Percentiles rank a stretch among this genome's conserved stretches.
Conservation (phyloP, 169 alveolate genomes). For the Cystoisospora suis region DNA sequence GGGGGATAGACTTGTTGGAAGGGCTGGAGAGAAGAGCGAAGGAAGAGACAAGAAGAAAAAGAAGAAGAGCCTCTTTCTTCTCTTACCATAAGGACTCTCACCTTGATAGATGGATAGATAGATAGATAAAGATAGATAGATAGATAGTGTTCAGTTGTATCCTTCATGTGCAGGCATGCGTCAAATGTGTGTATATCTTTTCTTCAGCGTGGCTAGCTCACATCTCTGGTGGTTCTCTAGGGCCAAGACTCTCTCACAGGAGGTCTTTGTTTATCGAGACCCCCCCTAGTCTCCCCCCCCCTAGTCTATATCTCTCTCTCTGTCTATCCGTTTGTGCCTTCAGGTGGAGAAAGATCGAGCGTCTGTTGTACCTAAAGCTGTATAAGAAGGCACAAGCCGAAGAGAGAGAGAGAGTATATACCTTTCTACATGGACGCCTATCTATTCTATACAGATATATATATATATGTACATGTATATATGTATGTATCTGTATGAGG, state of each 20-base stretch:
- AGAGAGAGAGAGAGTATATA: too few species aligned
- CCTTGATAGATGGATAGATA: too few species aligned
- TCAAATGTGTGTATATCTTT: neutral
- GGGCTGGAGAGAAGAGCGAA: neutral
- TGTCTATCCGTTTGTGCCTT: neutral
- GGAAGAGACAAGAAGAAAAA: neutral
- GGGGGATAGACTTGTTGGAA: neutral
- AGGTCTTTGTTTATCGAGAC: neutral
- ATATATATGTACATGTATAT: too few species aligned
- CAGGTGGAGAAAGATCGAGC: constrained; percentile 29
- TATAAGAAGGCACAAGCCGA: too few species aligned
- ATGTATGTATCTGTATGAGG: too few species aligned
- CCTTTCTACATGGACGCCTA: too few species aligned
- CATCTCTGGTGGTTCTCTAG: neutral
- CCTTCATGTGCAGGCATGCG: neutral
- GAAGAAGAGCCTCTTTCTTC: neutral
- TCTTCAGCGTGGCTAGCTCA: neutral
- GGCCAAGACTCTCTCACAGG: neutral
- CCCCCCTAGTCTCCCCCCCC: neutral
- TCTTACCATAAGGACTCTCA: too few species aligned
- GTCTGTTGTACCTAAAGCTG: constrained; percentile 12
- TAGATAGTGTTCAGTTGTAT: neutral
- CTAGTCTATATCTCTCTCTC: neutral
- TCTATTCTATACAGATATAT: too few species aligned
- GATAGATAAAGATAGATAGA: too few species aligned